Base-by-base conservation (phyloP, 2,329 filamentous ascomycete genomes). In the Fusarium marasasianum region DNA sequence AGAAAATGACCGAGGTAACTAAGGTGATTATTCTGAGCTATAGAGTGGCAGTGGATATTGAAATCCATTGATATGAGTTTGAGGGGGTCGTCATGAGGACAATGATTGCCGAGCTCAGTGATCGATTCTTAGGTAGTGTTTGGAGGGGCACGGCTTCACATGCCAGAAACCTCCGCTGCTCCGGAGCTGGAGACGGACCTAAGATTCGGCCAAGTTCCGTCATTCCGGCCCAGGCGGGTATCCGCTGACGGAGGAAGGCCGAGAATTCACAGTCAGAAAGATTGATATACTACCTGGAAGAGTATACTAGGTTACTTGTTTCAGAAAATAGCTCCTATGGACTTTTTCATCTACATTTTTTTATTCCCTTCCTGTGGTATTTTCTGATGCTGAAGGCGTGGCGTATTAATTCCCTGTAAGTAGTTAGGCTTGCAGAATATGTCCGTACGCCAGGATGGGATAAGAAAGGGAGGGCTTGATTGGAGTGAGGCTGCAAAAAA, bases 151-250 rank as follows among this genome's bases (percentile, higher is more conserved):
- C 63, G 65, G 76, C 62, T 73, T 80, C 79, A 80, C 79, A 80
- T 80, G 79, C 75, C 75, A 79, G 56, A 54, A 63, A 74, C 57
- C 75, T 80, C 79, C 79, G 78, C 73, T 80, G 73, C 77, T 51
- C 79, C 79, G 78, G 79, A 58, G 53, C 41, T 57, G 63, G 60
- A 63, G 66, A 60, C 61, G 69, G 65, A 40, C 58, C 65, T 24
- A 55, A 61, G 60, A 73, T 73, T 77, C 74, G 77, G 78, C 69
- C 76, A 77, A 78, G 71, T 73, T 79, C 77, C 77, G 77, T 62
- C 61, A 48, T 64, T 50, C 70, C 73, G 75, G 63, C 59, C 47
- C 62, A 57, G 60, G 58, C 38, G 57, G 66, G 64, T 60, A 61
- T 64, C 63, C 63, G 59, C 48, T 50, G 53, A 67, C 76, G 76